phyloP scores from a whole-genome alignment of 2,329 filamentous ascomycete species.

The Sporothrix dimorphospora region DNA sequence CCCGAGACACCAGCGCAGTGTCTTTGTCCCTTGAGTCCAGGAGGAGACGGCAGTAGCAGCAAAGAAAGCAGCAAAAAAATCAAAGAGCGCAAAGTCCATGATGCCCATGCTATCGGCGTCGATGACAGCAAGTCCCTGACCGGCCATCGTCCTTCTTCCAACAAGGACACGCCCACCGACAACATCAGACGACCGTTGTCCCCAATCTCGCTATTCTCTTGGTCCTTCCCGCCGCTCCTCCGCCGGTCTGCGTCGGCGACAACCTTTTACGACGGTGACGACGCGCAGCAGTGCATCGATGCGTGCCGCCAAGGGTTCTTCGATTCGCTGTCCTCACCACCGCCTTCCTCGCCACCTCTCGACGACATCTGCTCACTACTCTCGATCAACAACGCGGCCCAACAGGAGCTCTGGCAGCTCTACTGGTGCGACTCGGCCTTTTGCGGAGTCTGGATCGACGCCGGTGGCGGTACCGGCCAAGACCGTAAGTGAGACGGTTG shows the following conservation, averaged over 20 bases:
- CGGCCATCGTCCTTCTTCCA: not conserved
- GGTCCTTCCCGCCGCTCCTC: not conserved
- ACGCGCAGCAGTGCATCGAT: conserved; percentile 30
- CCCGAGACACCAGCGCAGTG: conserved; percentile 31
- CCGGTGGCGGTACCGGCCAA: conserved; percentile 38
- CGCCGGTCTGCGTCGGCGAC: not conserved
- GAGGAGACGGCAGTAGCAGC: not conserved
- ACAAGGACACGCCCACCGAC: not conserved
- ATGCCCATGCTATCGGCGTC: not conserved
- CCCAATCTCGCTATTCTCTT: not conserved
- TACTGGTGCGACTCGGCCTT: conserved; percentile 57
- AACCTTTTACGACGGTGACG: conserved; percentile 27
- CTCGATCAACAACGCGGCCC: conserved; percentile 23
- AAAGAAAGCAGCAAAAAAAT: not conserved
- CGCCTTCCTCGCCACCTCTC: not conserved
- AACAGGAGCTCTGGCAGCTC: conserved; percentile 47
- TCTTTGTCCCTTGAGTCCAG: conserved; percentile 29
- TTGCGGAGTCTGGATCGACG: conserved; percentile 51
- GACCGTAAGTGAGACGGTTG: conserved; percentile 48
- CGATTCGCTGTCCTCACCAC: not conserved
- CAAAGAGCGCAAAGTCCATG: conserved; percentile 11
- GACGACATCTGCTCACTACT: conserved; percentile 26
- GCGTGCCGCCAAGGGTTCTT: conserved; percentile 31
- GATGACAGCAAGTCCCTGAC: not conserved
- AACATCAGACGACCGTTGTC: not conserved